Evolutionary conservation across 2,329 filamentous ascomycete genomes (phyloP).

Genomic region (Aspergillus viridinutans): DNA sequence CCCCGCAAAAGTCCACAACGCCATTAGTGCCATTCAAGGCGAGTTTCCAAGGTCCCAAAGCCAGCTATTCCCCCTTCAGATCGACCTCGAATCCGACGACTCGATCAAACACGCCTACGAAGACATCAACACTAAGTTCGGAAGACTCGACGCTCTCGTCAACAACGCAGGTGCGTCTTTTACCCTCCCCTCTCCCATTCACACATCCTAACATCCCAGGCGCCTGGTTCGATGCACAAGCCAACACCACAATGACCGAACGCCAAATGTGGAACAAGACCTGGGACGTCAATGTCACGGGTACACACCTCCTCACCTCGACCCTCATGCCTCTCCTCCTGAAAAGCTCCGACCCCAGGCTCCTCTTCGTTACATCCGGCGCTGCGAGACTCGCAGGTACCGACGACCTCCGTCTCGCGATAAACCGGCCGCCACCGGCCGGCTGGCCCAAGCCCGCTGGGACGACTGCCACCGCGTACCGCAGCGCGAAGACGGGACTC

Average conservation of each 20-base stretch:
- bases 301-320: conserved; percentile 44
- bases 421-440: conserved; percentile 7
- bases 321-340: conserved; percentile 53
- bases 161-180: conserved; percentile 52
- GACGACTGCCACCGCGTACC: conserved; percentile 30
- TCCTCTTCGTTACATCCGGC: conserved; percentile 26
- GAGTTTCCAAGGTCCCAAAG: conserved; percentile 42
- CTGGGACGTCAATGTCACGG: conserved; percentile 50
- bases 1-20: conserved; percentile 48
- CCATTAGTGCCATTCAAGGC: conserved; percentile 39
- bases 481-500: conserved; percentile 42
- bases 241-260: neutral
- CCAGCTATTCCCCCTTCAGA: conserved; percentile 45
- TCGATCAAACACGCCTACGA: conserved; percentile 49
- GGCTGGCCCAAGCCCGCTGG: conserved; percentile 15
- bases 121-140: conserved; percentile 40
- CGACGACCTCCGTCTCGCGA: conserved; percentile 5
- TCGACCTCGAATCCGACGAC: conserved; percentile 53
- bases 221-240: neutral
- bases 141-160: conserved; percentile 50
- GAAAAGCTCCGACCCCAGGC: conserved; percentile 42
- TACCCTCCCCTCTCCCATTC: neutral
- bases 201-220: neutral
- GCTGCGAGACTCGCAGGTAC: conserved; percentile 4
- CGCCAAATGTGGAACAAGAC: conserved; percentile 45